Base-by-base conservation (phyloP, 352 stramenopile species). In the Pythium volutum region DNA sequence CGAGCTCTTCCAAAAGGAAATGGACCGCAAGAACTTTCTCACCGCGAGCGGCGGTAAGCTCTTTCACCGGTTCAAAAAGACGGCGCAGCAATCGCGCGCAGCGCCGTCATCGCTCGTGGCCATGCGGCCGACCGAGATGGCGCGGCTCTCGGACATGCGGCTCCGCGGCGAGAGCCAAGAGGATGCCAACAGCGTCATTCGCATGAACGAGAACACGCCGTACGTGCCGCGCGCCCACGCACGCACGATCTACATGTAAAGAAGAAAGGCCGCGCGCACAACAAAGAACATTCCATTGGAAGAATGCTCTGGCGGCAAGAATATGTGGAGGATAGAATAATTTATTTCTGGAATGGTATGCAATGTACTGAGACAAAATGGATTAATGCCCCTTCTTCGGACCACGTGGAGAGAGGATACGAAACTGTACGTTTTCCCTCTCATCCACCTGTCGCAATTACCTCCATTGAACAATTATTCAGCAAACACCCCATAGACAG, bases 1-100 rank as follows among this genome's bases (percentile, higher is more conserved):
- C 60, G 80, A 85, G 49, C 51, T 92, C 41, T 74, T 92, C 42
- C 77, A 88, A 62, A 66, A 67, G 41, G 65, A 67, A 25, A 67
- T 72, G 58, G 53, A 67, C 38, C 65, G 58, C 38, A 66, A 71
- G 63, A 62, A 58, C 45, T 33, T 62, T 18, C 56, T 65, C 34
- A 54, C 58, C 27, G 59, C 38, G 29, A 71, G 64, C 34, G 51
- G 51, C 22, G 46, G 57, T 23, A 66, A 64, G 29, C 42, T 71
- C 12, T 66, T 66, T 51, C 57, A 63, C 23, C 47, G 49, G n/a
- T 60, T 71, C 58, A 66, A 66, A 36, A 70, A 66, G 45, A 23
- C 51, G 15, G 20, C 42, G 48, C 26, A 31, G 22, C 18, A 10
- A n/a, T n/a, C n/a, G n/a, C n/a, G n/a, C n/a, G n/a, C n/a, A n/a